These are phyloP conservation scores for Neoascochyta sp. DNA, from an alignment of 2,329 filamentous ascomycete genomes.

Conservation along the genomic window DNA sequence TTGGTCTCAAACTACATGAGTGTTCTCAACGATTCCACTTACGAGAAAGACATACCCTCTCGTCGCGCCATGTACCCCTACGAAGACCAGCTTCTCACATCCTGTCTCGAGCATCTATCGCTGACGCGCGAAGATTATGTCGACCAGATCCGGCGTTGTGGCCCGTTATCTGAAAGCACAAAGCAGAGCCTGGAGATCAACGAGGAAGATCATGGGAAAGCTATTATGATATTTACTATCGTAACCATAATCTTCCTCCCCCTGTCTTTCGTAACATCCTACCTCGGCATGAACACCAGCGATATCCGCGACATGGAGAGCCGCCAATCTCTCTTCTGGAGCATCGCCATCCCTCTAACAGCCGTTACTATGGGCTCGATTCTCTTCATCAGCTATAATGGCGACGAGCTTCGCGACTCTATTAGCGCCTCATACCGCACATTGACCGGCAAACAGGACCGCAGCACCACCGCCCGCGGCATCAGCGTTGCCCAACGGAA, in stretches of 20 bases:
- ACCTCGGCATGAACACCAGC: constrained; percentile 42
- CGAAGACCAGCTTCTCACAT: constrained; percentile 20
- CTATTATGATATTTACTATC: constrained; percentile 45
- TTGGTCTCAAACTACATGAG: constrained; percentile 22
- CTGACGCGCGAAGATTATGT: constrained; percentile 21
- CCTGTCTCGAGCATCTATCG: constrained; percentile 20
- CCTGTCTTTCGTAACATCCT: constrained; percentile 44
- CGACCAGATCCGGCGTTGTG: constrained; percentile 24
- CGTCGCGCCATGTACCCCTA: constrained; percentile 21
- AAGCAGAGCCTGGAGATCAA: constrained; percentile 36
- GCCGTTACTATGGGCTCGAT: constrained; percentile 21
- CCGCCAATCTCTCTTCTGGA: constrained; percentile 42
- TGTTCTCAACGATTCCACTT: constrained; percentile 25
- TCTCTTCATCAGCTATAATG: constrained; percentile 28
- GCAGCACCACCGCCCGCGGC: constrained; percentile 10
- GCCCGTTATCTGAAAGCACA: constrained; percentile 28
- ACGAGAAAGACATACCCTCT: constrained; percentile 14
- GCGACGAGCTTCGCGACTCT: constrained; percentile 21
- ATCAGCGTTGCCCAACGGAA: constrained; percentile 27
- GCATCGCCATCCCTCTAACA: constrained; percentile 29
- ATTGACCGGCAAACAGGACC: constrained; percentile 17
- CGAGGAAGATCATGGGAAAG: constrained; percentile 41
- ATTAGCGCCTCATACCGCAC: constrained; percentile 10
- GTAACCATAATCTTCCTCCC: constrained; percentile 46
- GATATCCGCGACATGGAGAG: constrained; percentile 43